These are phyloP conservation scores for Neocatenulostroma microsporum DNA, from an alignment of 2,329 filamentous ascomycete genomes.

Conservation along the genomic window DNA sequence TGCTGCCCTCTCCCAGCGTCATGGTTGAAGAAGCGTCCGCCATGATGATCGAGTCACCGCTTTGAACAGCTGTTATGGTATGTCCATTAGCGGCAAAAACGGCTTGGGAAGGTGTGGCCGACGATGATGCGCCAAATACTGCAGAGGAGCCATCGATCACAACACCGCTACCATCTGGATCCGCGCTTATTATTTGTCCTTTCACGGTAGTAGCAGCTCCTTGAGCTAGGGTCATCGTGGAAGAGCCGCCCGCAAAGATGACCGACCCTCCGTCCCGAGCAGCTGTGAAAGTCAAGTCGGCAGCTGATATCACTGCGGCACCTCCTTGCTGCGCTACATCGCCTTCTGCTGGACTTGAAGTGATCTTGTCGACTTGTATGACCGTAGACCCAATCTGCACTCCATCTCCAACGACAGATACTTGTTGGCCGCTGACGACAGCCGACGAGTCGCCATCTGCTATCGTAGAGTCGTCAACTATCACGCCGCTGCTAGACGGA, in stretches of 20 bases:
- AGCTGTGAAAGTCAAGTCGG: not conserved
- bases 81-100: not conserved
- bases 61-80: not conserved
- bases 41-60: not conserved
- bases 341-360: not conserved
- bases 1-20: not conserved
- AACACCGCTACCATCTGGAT: not conserved
- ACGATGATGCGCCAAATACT: not conserved
- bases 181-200: not conserved
- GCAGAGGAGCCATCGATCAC: slow-evolving; percentile 1
- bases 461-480: not conserved
- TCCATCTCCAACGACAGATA: not conserved
- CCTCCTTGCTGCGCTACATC: not conserved
- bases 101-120: not conserved
- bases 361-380: slow-evolving; percentile 1
- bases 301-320: not conserved
- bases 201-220: not conserved
- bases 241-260: not conserved
- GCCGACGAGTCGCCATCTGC: slow-evolving; percentile 2
- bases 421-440: not conserved
- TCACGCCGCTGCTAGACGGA: not conserved
- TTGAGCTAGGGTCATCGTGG: not conserved
- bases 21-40: not conserved
- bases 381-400: slow-evolving; percentile 1
- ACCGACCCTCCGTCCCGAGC: slow-evolving; percentile 1